Conservation (phyloP, 306 rosid species). For the Senna tora region DNA sequence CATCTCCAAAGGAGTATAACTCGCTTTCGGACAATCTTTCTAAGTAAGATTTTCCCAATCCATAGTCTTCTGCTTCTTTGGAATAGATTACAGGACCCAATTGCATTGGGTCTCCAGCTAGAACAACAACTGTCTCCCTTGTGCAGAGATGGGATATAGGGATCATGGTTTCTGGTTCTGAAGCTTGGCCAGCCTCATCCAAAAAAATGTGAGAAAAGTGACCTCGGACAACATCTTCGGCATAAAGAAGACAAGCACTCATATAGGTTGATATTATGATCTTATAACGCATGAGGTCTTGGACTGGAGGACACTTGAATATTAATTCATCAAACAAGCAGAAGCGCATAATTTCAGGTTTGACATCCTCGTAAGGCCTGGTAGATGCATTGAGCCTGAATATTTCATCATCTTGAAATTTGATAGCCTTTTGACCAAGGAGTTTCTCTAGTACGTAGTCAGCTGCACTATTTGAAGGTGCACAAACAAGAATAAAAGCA, state of each 20-base stretch:
- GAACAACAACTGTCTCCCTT: constrained; percentile 74
- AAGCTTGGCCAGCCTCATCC: constrained; percentile 99
- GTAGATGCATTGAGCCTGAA: constrained; percentile 70
- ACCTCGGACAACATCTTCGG: constrained; percentile 69
- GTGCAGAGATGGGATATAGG: constrained; percentile 70
- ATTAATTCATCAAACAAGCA: constrained; percentile 66
- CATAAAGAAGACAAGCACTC: constrained; percentile 70
- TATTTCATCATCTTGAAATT: constrained; percentile 45
- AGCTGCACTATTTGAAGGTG: constrained; percentile 79
- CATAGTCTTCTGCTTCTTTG: constrained; percentile 58
- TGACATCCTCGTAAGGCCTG: constrained; percentile 67
- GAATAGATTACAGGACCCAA: constrained; percentile 93
- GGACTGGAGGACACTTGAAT: constrained; percentile 73
- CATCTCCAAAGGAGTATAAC: constrained; percentile 57
- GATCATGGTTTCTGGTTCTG: constrained; percentile 90
- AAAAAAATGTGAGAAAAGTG: constrained; percentile 92
- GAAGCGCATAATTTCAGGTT: constrained; percentile 62
- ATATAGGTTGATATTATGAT: constrained; percentile 81
- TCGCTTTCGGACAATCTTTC: constrained; percentile 68
- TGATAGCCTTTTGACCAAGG: constrained; percentile 39
- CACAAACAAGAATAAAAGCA: constrained; percentile 62
- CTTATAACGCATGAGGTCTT: constrained; percentile 56
- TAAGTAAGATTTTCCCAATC: constrained; percentile 77
- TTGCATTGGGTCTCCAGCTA: constrained; percentile 96
- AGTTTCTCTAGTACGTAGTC: constrained; percentile 64